These are phyloP conservation scores for Stentor coeruleus DNA, from an alignment of 73 alveolate genomes.

Conservation along the genomic window DNA sequence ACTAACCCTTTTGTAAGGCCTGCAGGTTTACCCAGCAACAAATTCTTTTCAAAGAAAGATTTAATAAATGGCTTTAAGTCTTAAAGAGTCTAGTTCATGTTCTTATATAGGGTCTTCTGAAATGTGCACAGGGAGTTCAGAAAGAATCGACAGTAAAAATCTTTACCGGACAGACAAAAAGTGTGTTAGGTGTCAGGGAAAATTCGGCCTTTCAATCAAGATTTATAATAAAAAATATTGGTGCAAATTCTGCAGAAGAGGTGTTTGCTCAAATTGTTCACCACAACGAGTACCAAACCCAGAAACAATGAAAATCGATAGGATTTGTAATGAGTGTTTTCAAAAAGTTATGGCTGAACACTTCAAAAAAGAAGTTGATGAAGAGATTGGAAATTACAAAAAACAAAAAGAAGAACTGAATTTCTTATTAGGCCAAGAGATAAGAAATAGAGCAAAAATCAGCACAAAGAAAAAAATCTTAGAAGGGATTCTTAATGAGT, in stretches of 20 bases:
- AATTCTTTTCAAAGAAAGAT: too few relatives aligned
- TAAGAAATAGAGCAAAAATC: not conserved
- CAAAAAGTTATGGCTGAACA: conserved; percentile 15
- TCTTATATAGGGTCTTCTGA: too few relatives aligned
- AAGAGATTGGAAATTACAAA: not conserved
- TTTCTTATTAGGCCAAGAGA: not conserved
- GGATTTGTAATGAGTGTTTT: conserved; percentile 13
- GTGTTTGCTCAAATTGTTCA: conserved; percentile 7
- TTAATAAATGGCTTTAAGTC: too few relatives aligned
- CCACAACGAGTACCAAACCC: conserved; percentile 24
- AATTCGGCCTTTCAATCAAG: not conserved
- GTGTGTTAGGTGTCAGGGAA: not conserved
- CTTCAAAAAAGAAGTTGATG: not conserved
- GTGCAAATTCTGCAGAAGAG: conserved; percentile 20
- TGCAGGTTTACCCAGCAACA: too few relatives aligned
- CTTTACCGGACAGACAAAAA: not conserved
- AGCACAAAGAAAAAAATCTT: not conserved
- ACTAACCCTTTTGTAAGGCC: too few relatives aligned
- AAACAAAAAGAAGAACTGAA: not conserved
- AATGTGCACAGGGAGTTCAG: too few relatives aligned
- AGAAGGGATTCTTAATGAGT: not conserved
- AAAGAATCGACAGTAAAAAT: too few relatives aligned
- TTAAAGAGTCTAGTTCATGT: too few relatives aligned
- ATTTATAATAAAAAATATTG: not conserved
- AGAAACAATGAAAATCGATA: not conserved